Evolutionary conservation across 225 moss, liverwort and hornwort species (phyloP).

Genomic region (Marchantia polymorpha): DNA sequence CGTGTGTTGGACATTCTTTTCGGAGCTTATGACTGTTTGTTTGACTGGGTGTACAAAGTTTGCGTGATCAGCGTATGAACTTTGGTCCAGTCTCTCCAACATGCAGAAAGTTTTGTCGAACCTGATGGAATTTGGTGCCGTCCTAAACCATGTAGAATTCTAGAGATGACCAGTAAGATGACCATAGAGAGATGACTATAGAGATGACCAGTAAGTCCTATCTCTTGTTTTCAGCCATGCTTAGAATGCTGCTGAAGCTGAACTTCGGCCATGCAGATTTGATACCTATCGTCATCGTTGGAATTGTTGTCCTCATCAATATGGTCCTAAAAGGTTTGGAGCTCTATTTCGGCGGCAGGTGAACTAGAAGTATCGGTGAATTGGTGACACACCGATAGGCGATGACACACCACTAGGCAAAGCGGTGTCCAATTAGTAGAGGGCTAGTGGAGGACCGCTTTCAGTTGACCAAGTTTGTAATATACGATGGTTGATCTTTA

Average conservation of each 20-base stretch:
- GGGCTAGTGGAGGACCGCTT: not conserved
- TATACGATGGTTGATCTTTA: not conserved
- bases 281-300: not conserved
- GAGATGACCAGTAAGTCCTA: not conserved
- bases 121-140: too few relatives aligned
- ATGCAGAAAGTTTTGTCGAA: too few relatives aligned
- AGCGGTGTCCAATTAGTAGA: not conserved
- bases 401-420: too few relatives aligned
- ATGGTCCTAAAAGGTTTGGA: not conserved
- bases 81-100: not conserved
- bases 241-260: not conserved
- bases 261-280: not conserved
- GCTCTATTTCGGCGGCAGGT: not conserved
- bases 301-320: too few relatives aligned
- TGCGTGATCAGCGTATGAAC: conserved; percentile 10
- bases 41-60: not conserved
- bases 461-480: too few relatives aligned
- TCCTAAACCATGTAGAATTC: not conserved
- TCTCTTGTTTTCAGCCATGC: too few relatives aligned
- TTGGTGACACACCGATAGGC: too few relatives aligned
- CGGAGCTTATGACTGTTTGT: not conserved
- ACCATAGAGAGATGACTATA: too few relatives aligned
- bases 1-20: not conserved
- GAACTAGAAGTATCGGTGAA: not conserved
- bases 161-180: too few relatives aligned